phyloP scores from a whole-genome alignment of 805 yeast genomes.

The Saturnispora sanitii region DNA sequence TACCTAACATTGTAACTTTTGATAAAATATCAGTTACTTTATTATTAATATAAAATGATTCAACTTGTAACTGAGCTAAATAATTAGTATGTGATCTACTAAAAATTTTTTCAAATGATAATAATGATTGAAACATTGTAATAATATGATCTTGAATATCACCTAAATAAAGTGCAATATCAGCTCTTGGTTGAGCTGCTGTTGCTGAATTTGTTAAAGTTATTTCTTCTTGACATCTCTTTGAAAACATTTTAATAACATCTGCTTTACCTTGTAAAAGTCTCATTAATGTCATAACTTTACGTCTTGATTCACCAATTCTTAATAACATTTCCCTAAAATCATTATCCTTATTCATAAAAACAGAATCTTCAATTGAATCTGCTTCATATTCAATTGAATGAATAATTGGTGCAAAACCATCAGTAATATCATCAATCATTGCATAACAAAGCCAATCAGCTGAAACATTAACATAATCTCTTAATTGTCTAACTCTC shows the following conservation, averaged over 20 bases:
- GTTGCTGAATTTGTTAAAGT: constrained; percentile 11
- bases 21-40: constrained; percentile 81
- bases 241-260: constrained; percentile 92
- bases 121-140: constrained; percentile 87
- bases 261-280: constrained; percentile 89
- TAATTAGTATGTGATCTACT: constrained; percentile 88
- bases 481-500: constrained; percentile 71
- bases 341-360: constrained; percentile 65
- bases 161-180: constrained; percentile 83
- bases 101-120: constrained; percentile 87
- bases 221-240: constrained; percentile 76
- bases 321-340: constrained; percentile 67
- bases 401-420: constrained; percentile 73
- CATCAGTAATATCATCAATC: constrained; percentile 78
- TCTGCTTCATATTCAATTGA: constrained; percentile 74
- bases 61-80: constrained; percentile 88
- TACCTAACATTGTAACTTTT: constrained; percentile 83
- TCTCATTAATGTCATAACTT: constrained; percentile 88
- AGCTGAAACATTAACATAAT: constrained; percentile 66
- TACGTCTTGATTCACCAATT: constrained; percentile 83
- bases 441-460: constrained; percentile 80
- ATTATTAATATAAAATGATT: constrained; percentile 77
- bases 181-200: constrained; percentile 65
- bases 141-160: constrained; percentile 96
- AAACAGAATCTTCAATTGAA: constrained; percentile 77